Evolutionary conservation across 805 yeast genomes (phyloP), one percentile per base, ranked within the genome.

Genomic region (Wickerhamomyces rabaulensis): DNA sequence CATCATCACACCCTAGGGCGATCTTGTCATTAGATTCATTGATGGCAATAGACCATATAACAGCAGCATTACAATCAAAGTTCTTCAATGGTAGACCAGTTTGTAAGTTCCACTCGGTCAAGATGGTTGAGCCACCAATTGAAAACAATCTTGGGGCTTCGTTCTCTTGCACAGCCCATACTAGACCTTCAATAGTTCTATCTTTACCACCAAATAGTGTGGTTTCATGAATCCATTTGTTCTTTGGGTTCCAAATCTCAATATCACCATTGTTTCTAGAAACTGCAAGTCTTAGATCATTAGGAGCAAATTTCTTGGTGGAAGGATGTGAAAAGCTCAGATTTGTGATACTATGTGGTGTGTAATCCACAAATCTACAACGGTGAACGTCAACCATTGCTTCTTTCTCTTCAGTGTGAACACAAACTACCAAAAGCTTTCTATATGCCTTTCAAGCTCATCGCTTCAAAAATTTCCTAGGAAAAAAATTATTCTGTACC

Each of bases 1-100:
- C 99, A 61, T 91, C 95, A 56, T 94, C 99, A 65, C 98, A 92
- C 4, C 98, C 99, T 1, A 87, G 87, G 1, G 96, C 88, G 31
- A 94, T 68, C 56, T 74, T 79, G 49, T 75, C 67, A 41, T 83
- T 86, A 20, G 75, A 68, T 21, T 75, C 74, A 52, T 81, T 82
- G 20, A 81, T 79, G 5, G 85, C 81, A 41, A 91, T 66, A 8
- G 95, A 87, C 99, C 99, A 94, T 46, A 90, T 85, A 16, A 89
- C 82, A 31, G 98, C 97, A 3, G 96, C 87, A 62, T 90, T 88
- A 69, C 96, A 88, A 62, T 91, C 96, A 59, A 82, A 82, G 63
- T 90, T 87, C 42, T 72, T 74, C 43, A 79, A 60, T 5, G 97
- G 95, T 45, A 76, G 66, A 4, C 95, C 89, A 0, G 87, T 82